Evolutionary conservation across 257 asterid species (phyloP).

Genomic region (Avicennia marina): DNA sequence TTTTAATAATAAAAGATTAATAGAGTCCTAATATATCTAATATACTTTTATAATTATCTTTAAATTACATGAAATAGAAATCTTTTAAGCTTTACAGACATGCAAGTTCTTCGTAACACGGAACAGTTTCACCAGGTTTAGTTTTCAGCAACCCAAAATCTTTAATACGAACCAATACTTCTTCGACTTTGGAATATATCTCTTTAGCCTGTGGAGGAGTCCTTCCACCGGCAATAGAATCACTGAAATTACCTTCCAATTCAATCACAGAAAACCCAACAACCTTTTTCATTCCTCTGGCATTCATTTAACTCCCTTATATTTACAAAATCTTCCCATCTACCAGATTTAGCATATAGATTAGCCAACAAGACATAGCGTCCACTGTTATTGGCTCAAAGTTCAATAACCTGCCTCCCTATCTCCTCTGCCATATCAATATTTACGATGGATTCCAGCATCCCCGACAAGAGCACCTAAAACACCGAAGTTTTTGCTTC

Average conservation of each 20-base stretch:
- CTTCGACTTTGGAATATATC: conserved; percentile 57
- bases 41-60: too few species aligned
- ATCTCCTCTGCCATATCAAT: conserved; percentile 60
- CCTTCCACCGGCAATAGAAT: conserved; percentile 81
- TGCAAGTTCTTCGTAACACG: conserved; percentile 75
- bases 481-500: conserved; percentile 50
- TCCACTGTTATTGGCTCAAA: conserved; percentile 74
- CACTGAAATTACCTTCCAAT: conserved; percentile 44
- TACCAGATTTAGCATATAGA: conserved; percentile 61
- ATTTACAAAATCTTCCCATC: conserved; percentile 65
- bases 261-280: conserved; percentile 67
- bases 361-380: conserved; percentile 76
- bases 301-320: conserved; percentile 76
- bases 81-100: conserved; percentile 74
- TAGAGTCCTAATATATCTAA: too few species aligned
- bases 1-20: too few species aligned
- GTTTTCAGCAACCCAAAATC: conserved; percentile 58
- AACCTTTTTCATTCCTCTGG: conserved; percentile 69
- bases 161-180: conserved; percentile 49
- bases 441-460: conserved; percentile 63
- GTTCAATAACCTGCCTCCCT: conserved; percentile 56
- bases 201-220: conserved; percentile 56
- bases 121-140: conserved; percentile 52
- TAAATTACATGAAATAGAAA: too few species aligned
- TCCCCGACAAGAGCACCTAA: conserved; percentile 93